These are phyloP conservation scores for Poa pratensis DNA, from an alignment of 176 grass and related monocot genomes.

Conservation along the genomic window DNA sequence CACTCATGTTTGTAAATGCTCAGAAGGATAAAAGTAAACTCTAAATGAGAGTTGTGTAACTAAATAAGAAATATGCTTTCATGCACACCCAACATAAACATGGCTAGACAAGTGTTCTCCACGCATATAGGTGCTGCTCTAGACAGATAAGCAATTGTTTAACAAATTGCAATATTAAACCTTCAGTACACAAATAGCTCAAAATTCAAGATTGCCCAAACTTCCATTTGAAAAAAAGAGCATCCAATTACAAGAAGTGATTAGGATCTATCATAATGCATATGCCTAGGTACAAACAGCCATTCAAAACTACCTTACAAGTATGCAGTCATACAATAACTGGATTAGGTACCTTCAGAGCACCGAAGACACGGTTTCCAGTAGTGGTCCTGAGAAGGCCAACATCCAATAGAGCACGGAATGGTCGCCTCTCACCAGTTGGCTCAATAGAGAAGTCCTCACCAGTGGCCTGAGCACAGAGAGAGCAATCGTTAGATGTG, in stretches of 20 bases:
- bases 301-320: neutral
- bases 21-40: neutral
- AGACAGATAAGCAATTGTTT: neutral
- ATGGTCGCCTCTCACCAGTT: slow-evolving; percentile 52
- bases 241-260: neutral
- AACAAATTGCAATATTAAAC: neutral
- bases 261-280: neutral
- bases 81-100: neutral
- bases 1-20: neutral
- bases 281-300: neutral
- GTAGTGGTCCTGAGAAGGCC: slow-evolving; percentile 75
- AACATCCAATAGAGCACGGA: slow-evolving; percentile 71
- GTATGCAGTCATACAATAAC: neutral
- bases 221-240: neutral
- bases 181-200: neutral
- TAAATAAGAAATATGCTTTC: neutral
- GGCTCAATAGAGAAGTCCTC: slow-evolving; percentile 69
- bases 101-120: neutral
- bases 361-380: slow-evolving; percentile 69
- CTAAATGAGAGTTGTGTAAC: neutral
- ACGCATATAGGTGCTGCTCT: neutral
- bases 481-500: neutral
- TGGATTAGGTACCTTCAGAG: slow-evolving; percentile 53
- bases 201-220: neutral
- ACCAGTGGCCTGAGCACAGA: slow-evolving; percentile 48